Evolutionary conservation across 768 basidiomycete species (phyloP).

Genomic region (Tricholoma saponaceum): DNA sequence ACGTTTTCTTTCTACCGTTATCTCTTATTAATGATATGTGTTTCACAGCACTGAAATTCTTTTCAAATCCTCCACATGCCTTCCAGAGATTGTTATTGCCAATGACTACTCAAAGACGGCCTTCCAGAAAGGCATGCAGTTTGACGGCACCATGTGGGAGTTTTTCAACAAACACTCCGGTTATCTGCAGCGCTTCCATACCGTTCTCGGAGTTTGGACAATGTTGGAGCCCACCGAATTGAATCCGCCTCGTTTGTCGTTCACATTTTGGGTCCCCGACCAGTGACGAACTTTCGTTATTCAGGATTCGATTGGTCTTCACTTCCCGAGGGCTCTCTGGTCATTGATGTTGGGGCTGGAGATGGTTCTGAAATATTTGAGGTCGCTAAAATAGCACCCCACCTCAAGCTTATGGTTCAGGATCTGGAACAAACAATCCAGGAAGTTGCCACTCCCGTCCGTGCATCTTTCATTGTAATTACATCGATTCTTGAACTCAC

Average conservation of each 20-base stretch:
- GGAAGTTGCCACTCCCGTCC: neutral
- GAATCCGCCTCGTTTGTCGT: neutral
- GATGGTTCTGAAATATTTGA: constrained; percentile 25
- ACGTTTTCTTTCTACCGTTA: neutral
- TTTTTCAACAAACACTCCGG: neutral
- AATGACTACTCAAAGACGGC: neutral
- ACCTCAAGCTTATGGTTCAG: constrained; percentile 30
- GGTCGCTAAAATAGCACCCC: constrained; percentile 23
- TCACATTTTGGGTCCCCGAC: neutral
- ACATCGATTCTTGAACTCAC: neutral
- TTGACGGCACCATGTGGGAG: neutral
- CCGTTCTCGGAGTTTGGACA: neutral
- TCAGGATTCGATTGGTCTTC: constrained; percentile 18
- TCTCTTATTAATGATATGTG: neutral
- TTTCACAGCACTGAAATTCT: neutral
- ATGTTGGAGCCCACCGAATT: constrained; percentile 8
- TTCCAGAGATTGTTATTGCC: neutral
- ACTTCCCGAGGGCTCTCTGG: constrained; percentile 8
- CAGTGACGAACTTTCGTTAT: neutral
- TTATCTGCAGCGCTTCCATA: neutral
- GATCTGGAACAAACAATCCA: constrained; percentile 4
- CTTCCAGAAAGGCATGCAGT: neutral
- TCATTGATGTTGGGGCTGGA: constrained; percentile 35
- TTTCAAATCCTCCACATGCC: neutral
- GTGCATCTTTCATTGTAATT: neutral